phyloP scores from a whole-genome alignment of 192 early-diverging fungal genomes.

The Thamnidium elegans region DNA sequence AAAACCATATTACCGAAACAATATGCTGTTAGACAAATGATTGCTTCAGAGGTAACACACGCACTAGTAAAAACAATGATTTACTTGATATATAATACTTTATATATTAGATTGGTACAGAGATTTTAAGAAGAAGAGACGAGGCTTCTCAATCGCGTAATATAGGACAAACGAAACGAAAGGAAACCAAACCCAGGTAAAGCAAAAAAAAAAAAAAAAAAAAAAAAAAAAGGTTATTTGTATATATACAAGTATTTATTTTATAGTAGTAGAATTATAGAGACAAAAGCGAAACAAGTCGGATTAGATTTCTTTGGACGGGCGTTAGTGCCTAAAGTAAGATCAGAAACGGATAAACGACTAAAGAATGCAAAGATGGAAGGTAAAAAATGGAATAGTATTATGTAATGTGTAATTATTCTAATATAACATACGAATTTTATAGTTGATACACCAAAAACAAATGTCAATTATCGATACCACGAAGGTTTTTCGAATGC shows the following conservation, averaged over 20 bases:
- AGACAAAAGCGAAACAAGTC: background rate
- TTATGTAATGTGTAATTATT: background rate
- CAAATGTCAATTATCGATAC: constrained; percentile 66
- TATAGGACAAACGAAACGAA: constrained; percentile 15
- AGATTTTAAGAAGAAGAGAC: constrained; percentile 40
- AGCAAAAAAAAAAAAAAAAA: background rate
- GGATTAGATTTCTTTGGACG: constrained; percentile 83
- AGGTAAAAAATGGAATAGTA: background rate
- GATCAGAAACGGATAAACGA: constrained; percentile 14
- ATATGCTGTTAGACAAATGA: constrained; percentile 81
- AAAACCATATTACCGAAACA: constrained; percentile 52
- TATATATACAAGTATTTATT: background rate
- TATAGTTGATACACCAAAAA: constrained; percentile 22
- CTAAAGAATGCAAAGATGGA: constrained; percentile 16
- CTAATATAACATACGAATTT: background rate
- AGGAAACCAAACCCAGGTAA: constrained; percentile 19
- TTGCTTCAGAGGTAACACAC: constrained; percentile 67
- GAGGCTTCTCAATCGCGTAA: constrained; percentile 18
- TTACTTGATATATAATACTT: constrained; percentile 11
- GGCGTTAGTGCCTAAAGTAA: constrained; percentile 37
- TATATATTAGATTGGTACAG: constrained; percentile 45
- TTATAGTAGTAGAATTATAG: too few species aligned
- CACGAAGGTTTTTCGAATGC: constrained; percentile 93
- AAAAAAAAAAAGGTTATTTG: background rate
- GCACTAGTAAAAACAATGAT: too few species aligned